Evolutionary conservation across 1,139 yeast species (phyloP), one percentile per base, ranked within the genome.

Genomic region (Hyphopichia pseudoburtonii): DNA sequence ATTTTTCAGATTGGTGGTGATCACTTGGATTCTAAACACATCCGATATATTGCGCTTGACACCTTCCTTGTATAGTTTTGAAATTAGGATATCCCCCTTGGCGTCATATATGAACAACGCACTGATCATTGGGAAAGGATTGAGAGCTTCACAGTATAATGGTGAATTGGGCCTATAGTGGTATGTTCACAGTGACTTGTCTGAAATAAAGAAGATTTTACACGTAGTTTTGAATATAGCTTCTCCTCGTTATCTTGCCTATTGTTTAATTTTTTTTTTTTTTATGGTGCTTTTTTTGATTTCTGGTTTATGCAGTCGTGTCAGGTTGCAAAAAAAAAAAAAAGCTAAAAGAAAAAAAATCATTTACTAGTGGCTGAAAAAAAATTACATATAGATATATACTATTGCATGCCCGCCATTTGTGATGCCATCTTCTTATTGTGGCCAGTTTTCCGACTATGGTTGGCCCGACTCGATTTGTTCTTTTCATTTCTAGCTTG

Each of bases 1-100:
- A 30, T 43, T 41, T 30, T 59, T 57, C 27, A 51, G 39, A 21
- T 49, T 56, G 33, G 61, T 77, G 37, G 87, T 73, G 34, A 90
- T 86, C 28, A 89, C 95, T 55, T 92, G 96, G 44, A 90, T 84
- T 25, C 96, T 76, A 56, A 92, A 92, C 31, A 89, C 88, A 49
- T 90, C 97, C n/a, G 94, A 75, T 28, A 90, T 80, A 38, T 84
- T 84, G 16, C 73, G 50, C 43, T 56, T 69, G 38, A 86, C 73
- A 0, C 87, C 87, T 40, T 82, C 87, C 38, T 82, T 73, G 60
- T 82, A 84, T 32, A 86, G 58, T 44, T 87, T 78, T 22, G 94
- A 82, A 37, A 90, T 79, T 35, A 92, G 68, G n/a, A 88, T 80
- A 55, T 90, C 97, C 8, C 97, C 97, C 43, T 84, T 80, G 40